Base-by-base conservation (phyloP, 169 alveolate genomes). In the Perkinsus chesapeaki region DNA sequence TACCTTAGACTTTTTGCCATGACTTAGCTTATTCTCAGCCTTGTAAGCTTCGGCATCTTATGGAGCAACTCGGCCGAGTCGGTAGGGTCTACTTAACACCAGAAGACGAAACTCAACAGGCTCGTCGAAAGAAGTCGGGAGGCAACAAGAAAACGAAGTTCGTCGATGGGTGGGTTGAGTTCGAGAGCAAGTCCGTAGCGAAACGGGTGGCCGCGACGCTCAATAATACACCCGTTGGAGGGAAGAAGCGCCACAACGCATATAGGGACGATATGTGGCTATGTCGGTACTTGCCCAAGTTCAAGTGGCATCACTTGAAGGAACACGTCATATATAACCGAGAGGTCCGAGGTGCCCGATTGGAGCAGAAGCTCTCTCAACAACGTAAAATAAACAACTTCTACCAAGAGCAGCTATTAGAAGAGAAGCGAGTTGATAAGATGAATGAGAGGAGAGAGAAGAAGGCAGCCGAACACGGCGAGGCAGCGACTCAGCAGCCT, bases 81-180 rank as follows among this genome's bases (percentile, higher is more conserved):
- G 97, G 96, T 47, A 92, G 98, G 48, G 94, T 96, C 48, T 97
- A 96, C 94, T 93, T 96, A 27, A 95, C 95, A 0, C 96, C 97
- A 23, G 97, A 96, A 43, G 94, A 95, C 91, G 94, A 91, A 73
- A 94, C 91, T 91, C 94, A 92, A 93, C 95, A 91, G 91, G 95
- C 91, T 47, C 96, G 94, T 92, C 92, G 91, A 94, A 93, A 93
- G 90, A 93, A 39, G 95, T 95, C 91, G 97, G 97, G 34, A 94
- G 96, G 95, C 93, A 93, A 92, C 93, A 94, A 37, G 39, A 92
- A 91, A 90, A 94, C 92, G 19, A 94, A 95, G 43, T 96, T 95
- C 93, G 95, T 93, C 73, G 98, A 96, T 73, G 99, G 99, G 36
- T 97, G 99, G 99, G 95, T 97, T 38, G 99, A 97, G 94, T 97